Percentiles rank a stretch among this genome's conserved stretches.
Evolutionary conservation across 2,329 filamentous ascomycete species (phyloP).

Genomic region (Cordyceps sp.): DNA sequence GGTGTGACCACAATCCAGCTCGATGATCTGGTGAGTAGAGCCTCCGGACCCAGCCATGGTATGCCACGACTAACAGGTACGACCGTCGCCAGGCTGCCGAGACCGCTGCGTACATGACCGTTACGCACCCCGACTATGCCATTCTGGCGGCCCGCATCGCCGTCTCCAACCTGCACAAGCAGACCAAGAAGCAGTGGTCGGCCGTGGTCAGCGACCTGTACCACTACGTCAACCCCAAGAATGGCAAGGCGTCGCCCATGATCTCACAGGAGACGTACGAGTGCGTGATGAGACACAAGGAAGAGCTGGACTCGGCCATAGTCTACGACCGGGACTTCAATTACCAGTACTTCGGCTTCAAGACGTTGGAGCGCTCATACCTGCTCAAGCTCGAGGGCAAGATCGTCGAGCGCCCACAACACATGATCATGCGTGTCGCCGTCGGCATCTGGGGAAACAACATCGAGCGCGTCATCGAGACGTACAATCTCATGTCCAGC

Average conservation of each 20-base stretch:
- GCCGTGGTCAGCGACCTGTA: slow-evolving; percentile 84
- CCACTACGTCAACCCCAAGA: slow-evolving; percentile 93
- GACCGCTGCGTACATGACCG: slow-evolving; percentile 98
- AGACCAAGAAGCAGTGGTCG: slow-evolving; percentile 99
- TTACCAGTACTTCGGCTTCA: slow-evolving; percentile 99
- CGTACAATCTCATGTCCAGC: slow-evolving; percentile 97
- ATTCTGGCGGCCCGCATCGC: slow-evolving; percentile 96
- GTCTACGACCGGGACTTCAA: slow-evolving; percentile 99
- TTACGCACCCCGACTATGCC: slow-evolving; percentile 97
- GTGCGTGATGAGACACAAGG: slow-evolving; percentile 86
- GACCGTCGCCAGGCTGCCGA: slow-evolving; percentile 59
- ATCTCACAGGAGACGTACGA: slow-evolving; percentile 85
- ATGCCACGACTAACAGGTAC: no score
- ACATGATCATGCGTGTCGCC: slow-evolving; percentile 99
- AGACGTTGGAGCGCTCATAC: slow-evolving; percentile 95
- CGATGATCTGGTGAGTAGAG: slow-evolving; percentile 71
- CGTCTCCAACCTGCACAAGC: slow-evolving; percentile 98
- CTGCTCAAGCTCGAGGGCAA: slow-evolving; percentile 90
- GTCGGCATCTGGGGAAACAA: slow-evolving; percentile 94
- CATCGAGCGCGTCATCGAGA: slow-evolving; percentile 88
- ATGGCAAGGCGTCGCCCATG: slow-evolving; percentile 72
- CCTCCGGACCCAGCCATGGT: no score
- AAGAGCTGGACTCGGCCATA: slow-evolving; percentile 95
- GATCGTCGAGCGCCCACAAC: slow-evolving; percentile 91
- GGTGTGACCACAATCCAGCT: slow-evolving; percentile 93